Evolutionary conservation across 306 rosid species (phyloP), one percentile per base, ranked within the genome.

Genomic region (Nissolia schottii): DNA sequence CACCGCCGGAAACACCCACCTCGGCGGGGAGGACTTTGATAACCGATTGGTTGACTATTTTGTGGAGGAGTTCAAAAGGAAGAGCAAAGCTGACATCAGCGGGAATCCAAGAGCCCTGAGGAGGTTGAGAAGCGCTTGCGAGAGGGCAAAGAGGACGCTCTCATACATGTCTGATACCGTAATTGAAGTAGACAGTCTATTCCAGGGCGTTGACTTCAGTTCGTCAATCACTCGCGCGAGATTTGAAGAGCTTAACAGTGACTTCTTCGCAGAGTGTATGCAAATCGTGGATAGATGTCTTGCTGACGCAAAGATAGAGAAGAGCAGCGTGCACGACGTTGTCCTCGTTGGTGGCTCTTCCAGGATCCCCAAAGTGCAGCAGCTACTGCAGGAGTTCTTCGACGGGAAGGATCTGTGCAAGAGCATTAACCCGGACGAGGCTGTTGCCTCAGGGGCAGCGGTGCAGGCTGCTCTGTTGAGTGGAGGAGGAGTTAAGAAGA

Each of bases 261-360:
- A 71, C 1, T 31, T 70, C 1, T 82, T 87, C 14, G 37, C 38
- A 15, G 71, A 83, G 57, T 85, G 89, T 31, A 34, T 85, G 83
- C 80, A 69, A 8, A 88, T 66, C 0, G 83, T 81, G 0, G 84
- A 88, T 64, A 79, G 49, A 74, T 88, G 92, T 51, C 67, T 83
- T 49, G 31, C 11, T n/a, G 85, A 87, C 43, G 78, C 89, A 0
- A 81, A 72, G 77, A 83, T 78, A 78, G 76, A 79, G 37, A 85
- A 81, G 67, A 85, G 56, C 49, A 15, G 2, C 6, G 45, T 80
- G 0, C 65, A 85, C 61, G 89, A 85, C 45, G 82, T 77, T 38
- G 87, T 88, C 2, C 92, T 87, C 51, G 85, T 85, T 7, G 90
- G 92, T 20, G 90, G 92, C 0, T 88, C 90, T 11, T 76, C 90